Evolutionary conservation across 179 eudicot species (phyloP).

Genomic region (Beta corolliflora): DNA sequence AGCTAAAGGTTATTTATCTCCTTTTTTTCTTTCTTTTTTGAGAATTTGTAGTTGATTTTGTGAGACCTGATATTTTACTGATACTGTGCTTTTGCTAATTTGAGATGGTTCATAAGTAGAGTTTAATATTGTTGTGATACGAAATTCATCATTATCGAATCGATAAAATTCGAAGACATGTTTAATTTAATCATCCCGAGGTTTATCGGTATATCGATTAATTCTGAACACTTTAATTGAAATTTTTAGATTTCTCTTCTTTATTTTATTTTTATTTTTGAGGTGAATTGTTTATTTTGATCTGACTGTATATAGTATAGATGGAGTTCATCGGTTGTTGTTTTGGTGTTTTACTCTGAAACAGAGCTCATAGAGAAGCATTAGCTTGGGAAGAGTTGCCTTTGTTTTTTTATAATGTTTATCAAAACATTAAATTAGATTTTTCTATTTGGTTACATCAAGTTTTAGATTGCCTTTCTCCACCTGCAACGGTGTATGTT

Average conservation of each 20-base stretch:
- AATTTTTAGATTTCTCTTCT: too few relatives aligned
- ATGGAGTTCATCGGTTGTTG: not conserved
- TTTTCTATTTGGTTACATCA: not conserved
- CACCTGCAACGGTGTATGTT: not conserved
- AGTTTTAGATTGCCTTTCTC: not conserved
- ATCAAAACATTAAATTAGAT: too few relatives aligned
- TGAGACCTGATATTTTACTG: too few relatives aligned
- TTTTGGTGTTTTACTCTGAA: not conserved
- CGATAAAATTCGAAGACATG: not conserved
- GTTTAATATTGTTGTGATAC: not conserved
- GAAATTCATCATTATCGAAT: not conserved
- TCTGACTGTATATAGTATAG: too few relatives aligned
- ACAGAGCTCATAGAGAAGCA: not conserved
- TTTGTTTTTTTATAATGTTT: too few relatives aligned
- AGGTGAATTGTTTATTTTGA: too few relatives aligned
- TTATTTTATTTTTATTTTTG: too few relatives aligned
- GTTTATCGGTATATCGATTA: not conserved
- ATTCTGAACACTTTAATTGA: not conserved
- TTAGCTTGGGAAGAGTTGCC: too few relatives aligned
- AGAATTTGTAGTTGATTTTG: not conserved
- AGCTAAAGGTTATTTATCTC: constrained; percentile 34
- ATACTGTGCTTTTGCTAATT: not conserved
- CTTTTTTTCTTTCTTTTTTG: not conserved
- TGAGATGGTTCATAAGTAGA: not conserved
- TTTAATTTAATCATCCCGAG: not conserved